phyloP scores from a whole-genome alignment of 192 early-diverging fungal species.

The Oehlia diaphana region DNA sequence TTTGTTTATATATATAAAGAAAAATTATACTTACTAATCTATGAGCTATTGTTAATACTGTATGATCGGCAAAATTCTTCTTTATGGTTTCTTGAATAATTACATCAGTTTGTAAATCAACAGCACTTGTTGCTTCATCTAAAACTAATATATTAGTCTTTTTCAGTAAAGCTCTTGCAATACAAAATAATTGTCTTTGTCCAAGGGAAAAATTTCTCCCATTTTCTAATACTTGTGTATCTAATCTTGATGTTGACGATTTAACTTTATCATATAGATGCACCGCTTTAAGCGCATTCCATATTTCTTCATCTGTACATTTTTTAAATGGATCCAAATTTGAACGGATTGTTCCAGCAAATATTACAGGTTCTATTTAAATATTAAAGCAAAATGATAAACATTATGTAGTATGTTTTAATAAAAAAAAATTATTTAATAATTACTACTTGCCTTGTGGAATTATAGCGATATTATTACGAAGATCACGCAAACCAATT shows the following conservation, averaged over 20 bases:
- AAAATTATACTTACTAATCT: slow-evolving; percentile 42
- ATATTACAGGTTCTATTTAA: slow-evolving; percentile 49
- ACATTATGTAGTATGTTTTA: slow-evolving; percentile 3
- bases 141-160: slow-evolving; percentile 60
- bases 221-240: slow-evolving; percentile 41
- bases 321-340: slow-evolving; percentile 83
- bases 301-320: slow-evolving; percentile 65
- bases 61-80: slow-evolving; percentile 50
- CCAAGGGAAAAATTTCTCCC: slow-evolving; percentile 63
- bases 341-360: slow-evolving; percentile 76
- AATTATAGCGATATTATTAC: slow-evolving; percentile 79
- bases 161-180: slow-evolving; percentile 60
- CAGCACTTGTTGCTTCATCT: slow-evolving; percentile 66
- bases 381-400: not conserved
- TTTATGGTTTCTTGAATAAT: slow-evolving; percentile 55
- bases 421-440: not conserved
- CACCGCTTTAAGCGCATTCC: slow-evolving; percentile 56
- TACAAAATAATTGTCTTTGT: slow-evolving; percentile 58
- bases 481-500: slow-evolving; percentile 64
- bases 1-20: slow-evolving; percentile 23
- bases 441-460: slow-evolving; percentile 71
- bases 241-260: slow-evolving; percentile 43
- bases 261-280: slow-evolving; percentile 44
- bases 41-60: slow-evolving; percentile 68
- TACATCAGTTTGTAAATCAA: slow-evolving; percentile 51